These are phyloP conservation scores for Solanum megistacrolobum DNA, from an alignment of 257 asterid genomes.

Conservation along the genomic window DNA sequence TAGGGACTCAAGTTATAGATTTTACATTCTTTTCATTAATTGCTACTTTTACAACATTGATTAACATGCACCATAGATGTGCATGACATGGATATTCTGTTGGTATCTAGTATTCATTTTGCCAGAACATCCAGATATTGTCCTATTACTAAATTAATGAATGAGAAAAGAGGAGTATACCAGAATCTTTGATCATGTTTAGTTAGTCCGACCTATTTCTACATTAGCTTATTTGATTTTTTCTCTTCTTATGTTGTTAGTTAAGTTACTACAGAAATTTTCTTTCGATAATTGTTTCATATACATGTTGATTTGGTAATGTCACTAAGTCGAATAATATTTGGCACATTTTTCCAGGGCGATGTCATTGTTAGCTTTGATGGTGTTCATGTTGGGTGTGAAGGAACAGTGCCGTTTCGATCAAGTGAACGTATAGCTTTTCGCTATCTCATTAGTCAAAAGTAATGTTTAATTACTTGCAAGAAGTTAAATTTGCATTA, in stretches of 20 bases:
- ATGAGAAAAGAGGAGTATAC: background rate
- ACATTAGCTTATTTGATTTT: background rate
- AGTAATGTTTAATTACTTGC: constrained; percentile 24
- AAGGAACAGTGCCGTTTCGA: constrained; percentile 95
- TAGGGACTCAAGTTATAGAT: background rate
- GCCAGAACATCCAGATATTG: background rate
- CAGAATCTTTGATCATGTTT: background rate
- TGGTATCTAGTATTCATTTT: background rate
- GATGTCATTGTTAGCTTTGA: constrained; percentile 92
- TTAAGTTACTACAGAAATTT: background rate
- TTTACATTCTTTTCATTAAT: background rate
- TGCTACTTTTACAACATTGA: background rate
- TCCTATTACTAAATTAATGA: background rate
- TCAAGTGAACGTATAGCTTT: constrained; percentile 91
- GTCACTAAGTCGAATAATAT: background rate
- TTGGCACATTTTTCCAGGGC: constrained; percentile 43
- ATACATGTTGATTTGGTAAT: background rate
- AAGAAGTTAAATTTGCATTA: background rate
- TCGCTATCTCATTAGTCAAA: constrained; percentile 86
- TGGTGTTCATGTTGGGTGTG: constrained; percentile 76
- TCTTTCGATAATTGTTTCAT: background rate
- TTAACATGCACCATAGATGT: background rate
- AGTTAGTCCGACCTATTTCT: background rate
- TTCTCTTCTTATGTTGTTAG: background rate
- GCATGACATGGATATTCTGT: background rate